phyloP scores from a whole-genome alignment of 2,329 filamentous ascomycete species.

The Fusarium domesticum region DNA sequence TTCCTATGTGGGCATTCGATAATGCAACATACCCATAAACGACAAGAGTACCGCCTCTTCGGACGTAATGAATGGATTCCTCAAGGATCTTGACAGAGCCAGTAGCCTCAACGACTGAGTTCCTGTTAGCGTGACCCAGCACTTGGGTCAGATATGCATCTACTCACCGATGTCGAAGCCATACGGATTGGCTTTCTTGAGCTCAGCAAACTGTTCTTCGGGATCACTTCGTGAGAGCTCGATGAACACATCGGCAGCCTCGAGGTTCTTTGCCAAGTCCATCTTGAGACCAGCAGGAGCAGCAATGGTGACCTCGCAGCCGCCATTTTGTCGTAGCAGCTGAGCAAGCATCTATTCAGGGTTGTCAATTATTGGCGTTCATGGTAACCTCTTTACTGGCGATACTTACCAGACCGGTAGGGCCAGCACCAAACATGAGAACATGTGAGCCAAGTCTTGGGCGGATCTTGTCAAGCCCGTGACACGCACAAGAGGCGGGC shows the following conservation, averaged over 20 bases:
- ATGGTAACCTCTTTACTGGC: background rate
- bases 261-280: slow-evolving; percentile 60
- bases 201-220: slow-evolving; percentile 56
- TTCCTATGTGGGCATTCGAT: background rate
- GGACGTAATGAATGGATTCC: slow-evolving; percentile 68
- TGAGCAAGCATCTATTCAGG: slow-evolving; percentile 51
- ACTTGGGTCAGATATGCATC: background rate
- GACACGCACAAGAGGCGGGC: slow-evolving; percentile 68
- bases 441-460: slow-evolving; percentile 64
- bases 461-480: slow-evolving; percentile 66
- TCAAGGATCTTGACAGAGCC: slow-evolving; percentile 67
- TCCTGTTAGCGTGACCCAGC: slow-evolving; percentile 12
- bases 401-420: slow-evolving; percentile 56
- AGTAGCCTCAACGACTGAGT: slow-evolving; percentile 61
- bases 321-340: slow-evolving; percentile 62
- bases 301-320: slow-evolving; percentile 67
- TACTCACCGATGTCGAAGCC: slow-evolving; percentile 64
- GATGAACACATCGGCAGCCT: slow-evolving; percentile 53
- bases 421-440: slow-evolving; percentile 64
- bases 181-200: slow-evolving; percentile 64
- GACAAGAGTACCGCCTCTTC: slow-evolving; percentile 67
- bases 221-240: slow-evolving; percentile 54
- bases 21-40: slow-evolving; percentile 52
- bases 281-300: slow-evolving; percentile 68
- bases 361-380: background rate